Evolutionary conservation across 164 flowering plant genomes (phyloP).

Genomic region (Akebia trifoliata): DNA sequence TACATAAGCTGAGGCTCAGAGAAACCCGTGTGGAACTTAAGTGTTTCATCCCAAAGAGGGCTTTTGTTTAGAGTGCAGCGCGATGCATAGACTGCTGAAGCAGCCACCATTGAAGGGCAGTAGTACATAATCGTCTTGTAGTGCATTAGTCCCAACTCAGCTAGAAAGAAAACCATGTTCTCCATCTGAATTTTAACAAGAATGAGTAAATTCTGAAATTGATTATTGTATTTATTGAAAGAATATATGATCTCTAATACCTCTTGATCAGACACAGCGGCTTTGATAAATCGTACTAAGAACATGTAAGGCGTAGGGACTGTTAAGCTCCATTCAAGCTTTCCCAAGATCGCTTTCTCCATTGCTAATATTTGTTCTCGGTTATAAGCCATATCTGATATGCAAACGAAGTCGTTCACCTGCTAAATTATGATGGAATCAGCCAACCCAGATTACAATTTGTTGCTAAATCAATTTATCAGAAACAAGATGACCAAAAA

Average conservation of each 20-base stretch:
- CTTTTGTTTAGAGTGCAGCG: constrained; percentile 48
- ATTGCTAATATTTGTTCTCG: constrained; percentile 57
- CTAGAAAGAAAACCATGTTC: constrained; percentile 57
- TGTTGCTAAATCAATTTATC: background rate
- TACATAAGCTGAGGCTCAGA: constrained; percentile 58
- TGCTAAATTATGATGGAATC: constrained; percentile 19
- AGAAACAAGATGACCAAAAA: background rate
- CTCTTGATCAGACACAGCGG: constrained; percentile 45
- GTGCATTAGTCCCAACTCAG: constrained; percentile 74
- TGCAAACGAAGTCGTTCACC: constrained; percentile 78
- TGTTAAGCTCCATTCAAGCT: constrained; percentile 78
- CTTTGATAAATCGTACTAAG: constrained; percentile 82
- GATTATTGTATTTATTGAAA: background rate
- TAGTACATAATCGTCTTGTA: constrained; percentile 44
- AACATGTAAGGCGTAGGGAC: constrained; percentile 85
- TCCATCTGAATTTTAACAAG: constrained; percentile 38
- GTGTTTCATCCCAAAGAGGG: constrained; percentile 73
- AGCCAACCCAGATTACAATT: background rate
- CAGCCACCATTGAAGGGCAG: constrained; percentile 84
- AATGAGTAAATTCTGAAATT: background rate
- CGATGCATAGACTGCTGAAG: constrained; percentile 88
- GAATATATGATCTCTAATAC: too few relatives aligned
- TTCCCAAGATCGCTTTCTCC: constrained; percentile 76
- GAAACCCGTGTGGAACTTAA: constrained; percentile 66
- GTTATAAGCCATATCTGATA: constrained; percentile 65